Conservation (phyloP, 805 yeast species). For the Zygotorulaspora chibaensis region DNA sequence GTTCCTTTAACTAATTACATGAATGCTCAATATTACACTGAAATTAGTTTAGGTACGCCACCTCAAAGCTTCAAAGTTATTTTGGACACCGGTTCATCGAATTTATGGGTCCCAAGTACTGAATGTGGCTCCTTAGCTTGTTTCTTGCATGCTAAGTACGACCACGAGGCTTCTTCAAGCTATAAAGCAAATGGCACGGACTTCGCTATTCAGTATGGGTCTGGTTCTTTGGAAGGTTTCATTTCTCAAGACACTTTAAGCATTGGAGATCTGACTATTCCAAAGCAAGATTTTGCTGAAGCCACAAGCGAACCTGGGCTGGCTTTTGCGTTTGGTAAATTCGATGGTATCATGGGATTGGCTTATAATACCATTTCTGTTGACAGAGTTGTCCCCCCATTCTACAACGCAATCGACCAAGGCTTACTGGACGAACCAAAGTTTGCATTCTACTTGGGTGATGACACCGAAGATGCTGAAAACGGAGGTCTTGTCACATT, state of each 20-base stretch:
- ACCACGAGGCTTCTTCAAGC: slow-evolving; percentile 73
- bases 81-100: slow-evolving; percentile 94
- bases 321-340: slow-evolving; percentile 97
- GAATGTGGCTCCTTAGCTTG: slow-evolving; percentile 94
- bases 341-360: slow-evolving; percentile 94
- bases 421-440: slow-evolving; percentile 79
- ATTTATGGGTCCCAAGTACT: slow-evolving; percentile 90
- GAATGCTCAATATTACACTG: slow-evolving; percentile 95
- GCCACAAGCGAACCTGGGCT: slow-evolving; percentile 97
- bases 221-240: slow-evolving; percentile 89
- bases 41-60: slow-evolving; percentile 87
- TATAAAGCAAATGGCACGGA: slow-evolving; percentile 84
- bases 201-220: slow-evolving; percentile 84
- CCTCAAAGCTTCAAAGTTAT: slow-evolving; percentile 90
- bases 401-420: slow-evolving; percentile 79
- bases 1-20: slow-evolving; percentile 87
- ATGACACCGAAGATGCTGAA: slow-evolving; percentile 55
- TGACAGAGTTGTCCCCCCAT: slow-evolving; percentile 85
- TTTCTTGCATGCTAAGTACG: slow-evolving; percentile 87
- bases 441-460: slow-evolving; percentile 91
- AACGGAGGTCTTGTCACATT: slow-evolving; percentile 91
- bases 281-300: slow-evolving; percentile 92
- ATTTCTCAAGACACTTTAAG: slow-evolving; percentile 80
- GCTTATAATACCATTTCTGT: slow-evolving; percentile 92
- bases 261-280: slow-evolving; percentile 72